Conservation (phyloP, 2,329 filamentous ascomycete genomes). For the Pezicula carpinea region DNA sequence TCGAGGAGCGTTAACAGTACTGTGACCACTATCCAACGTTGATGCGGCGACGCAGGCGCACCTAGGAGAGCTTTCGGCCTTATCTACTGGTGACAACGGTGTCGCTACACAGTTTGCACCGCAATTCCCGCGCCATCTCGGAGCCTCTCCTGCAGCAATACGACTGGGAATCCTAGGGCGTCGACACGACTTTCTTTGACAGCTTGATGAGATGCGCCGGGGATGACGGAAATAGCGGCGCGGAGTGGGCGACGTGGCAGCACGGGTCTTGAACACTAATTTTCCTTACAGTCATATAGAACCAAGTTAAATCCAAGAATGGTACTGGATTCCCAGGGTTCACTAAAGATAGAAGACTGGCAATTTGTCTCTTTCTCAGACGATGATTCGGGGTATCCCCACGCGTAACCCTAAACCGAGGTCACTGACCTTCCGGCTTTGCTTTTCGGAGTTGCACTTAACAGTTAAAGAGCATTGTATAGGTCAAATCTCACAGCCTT, state of each 20-base stretch:
- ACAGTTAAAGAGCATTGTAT: too few species aligned
- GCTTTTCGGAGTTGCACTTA: too few species aligned
- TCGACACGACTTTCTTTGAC: slow-evolving; percentile 29
- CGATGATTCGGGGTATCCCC: too few species aligned
- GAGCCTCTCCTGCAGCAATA: not conserved
- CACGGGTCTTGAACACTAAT: too few species aligned
- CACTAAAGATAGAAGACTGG: too few species aligned
- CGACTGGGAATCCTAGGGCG: slow-evolving; percentile 30
- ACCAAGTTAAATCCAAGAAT: too few species aligned
- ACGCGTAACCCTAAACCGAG: too few species aligned
- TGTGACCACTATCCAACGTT: not conserved
- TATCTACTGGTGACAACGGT: not conserved
- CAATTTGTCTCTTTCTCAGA: too few species aligned
- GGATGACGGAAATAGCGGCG: not conserved
- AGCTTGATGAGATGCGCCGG: slow-evolving; percentile 10
- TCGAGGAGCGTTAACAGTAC: not conserved
- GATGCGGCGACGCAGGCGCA: not conserved
- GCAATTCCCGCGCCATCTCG: not conserved
- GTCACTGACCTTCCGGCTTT: too few species aligned
- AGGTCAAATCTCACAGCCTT: too few species aligned
- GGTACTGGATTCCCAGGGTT: too few species aligned
- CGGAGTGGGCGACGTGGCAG: not conserved
- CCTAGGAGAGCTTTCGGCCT: not conserved
- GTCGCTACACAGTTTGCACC: not conserved
- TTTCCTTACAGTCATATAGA: too few species aligned